phyloP scores from a whole-genome alignment of 2,329 filamentous ascomycete genomes.

The Ramularia endophylla region DNA sequence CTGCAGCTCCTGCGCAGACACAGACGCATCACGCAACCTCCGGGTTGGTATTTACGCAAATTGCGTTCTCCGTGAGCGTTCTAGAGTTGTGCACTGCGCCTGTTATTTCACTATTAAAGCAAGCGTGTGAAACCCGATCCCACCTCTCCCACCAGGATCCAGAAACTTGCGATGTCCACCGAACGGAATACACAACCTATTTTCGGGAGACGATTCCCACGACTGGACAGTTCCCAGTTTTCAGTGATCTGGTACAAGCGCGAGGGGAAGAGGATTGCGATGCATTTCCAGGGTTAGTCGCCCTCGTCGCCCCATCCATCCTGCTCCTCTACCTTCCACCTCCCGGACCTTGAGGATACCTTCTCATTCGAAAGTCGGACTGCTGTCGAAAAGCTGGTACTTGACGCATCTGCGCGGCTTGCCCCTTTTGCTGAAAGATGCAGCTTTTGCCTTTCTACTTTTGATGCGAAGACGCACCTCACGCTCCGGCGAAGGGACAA shows the following conservation, averaged over 20 bases:
- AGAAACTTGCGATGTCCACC: slow-evolving; percentile 8
- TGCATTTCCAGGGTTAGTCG: slow-evolving; percentile 28
- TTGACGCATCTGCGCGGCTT: slow-evolving; percentile 29
- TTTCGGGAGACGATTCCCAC: too few relatives aligned
- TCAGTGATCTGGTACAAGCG: slow-evolving; percentile 15
- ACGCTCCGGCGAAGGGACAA: too few relatives aligned
- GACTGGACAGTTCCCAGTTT: slow-evolving; percentile 15
- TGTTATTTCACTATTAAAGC: slow-evolving; percentile 19
- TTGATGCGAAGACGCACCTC: neutral
- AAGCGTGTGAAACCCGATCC: slow-evolving; percentile 22
- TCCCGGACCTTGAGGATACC: slow-evolving; percentile 32
- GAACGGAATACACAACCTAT: too few relatives aligned
- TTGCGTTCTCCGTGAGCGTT: slow-evolving; percentile 28
- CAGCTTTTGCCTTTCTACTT: slow-evolving; percentile 1
- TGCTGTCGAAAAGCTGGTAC: slow-evolving; percentile 18
- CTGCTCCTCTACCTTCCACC: slow-evolving; percentile 37
- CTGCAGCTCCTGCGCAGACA: slow-evolving; percentile 27
- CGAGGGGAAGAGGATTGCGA: slow-evolving; percentile 23
- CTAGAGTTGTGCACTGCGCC: slow-evolving; percentile 32
- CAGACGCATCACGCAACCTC: slow-evolving; percentile 36
- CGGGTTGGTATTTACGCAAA: slow-evolving; percentile 31
- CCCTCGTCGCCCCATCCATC: slow-evolving; percentile 35
- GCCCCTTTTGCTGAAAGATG: slow-evolving; percentile 22
- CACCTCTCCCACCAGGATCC: slow-evolving; percentile 16
- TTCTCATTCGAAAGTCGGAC: slow-evolving; percentile 31